Evolutionary conservation across 1,284 basidiomycete genomes (phyloP).

Genomic region (Puccinia polysora): DNA sequence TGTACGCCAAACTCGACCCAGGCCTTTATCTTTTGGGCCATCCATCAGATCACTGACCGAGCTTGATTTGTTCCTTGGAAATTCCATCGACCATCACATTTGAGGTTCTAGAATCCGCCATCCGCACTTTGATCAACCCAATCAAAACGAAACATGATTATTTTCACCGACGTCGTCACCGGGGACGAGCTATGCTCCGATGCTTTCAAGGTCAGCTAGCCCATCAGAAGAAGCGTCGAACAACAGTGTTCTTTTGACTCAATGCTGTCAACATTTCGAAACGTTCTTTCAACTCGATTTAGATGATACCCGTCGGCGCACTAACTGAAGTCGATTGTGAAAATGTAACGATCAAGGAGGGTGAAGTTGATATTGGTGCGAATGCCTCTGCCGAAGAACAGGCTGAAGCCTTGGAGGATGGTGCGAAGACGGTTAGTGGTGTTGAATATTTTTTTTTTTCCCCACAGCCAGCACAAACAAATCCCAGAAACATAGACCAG

Average conservation of each 20-base stretch:
- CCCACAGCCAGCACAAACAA: too few species aligned
- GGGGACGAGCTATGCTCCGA: constrained; percentile 94
- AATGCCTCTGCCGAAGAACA: constrained; percentile 70
- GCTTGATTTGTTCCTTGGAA: too few species aligned
- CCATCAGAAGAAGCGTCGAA: too few species aligned
- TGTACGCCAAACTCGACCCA: too few species aligned
- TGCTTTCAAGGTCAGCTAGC: constrained; percentile 67
- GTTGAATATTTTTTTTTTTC: too few species aligned
- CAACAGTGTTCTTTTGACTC: too few species aligned
- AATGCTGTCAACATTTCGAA: too few species aligned
- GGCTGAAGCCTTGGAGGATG: constrained; percentile 77
- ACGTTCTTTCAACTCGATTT: background rate
- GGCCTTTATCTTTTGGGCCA: too few species aligned
- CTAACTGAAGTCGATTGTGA: constrained; percentile 86
- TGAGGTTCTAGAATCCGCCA: background rate
- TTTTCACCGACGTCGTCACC: constrained; percentile 59
- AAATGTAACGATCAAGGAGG: constrained; percentile 69
- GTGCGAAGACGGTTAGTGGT: constrained; percentile 54
- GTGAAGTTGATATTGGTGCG: constrained; percentile 84
- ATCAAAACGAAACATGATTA: constrained; percentile 30
- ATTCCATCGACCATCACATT: too few species aligned
- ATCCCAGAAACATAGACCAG: too few species aligned
- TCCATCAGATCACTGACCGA: too few species aligned
- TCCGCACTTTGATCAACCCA: background rate
- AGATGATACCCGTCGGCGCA: constrained; percentile 66